Evolutionary conservation across 1,284 basidiomycete genomes (phyloP), one percentile per base, ranked within the genome.

Genomic region (Austroboletus olivaceoglutinosus): DNA sequence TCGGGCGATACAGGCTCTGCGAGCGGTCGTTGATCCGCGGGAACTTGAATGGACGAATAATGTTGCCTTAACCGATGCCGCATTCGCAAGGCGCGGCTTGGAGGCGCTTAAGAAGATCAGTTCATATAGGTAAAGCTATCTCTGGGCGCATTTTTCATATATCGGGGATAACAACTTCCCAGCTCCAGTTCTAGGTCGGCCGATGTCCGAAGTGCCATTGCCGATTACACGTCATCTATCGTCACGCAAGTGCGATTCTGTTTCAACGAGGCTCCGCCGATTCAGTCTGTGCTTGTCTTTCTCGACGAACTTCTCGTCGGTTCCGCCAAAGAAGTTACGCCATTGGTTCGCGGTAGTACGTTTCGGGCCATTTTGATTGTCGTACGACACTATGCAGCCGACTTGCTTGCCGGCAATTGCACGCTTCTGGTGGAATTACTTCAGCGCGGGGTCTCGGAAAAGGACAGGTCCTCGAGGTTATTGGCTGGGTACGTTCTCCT

Each of bases 381-480:
- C 23, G 61, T 85, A n/a, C 71, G 70, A 45, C 81, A 85, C 53
- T 74, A 80, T 52, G 64, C 70, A 1, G 60, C 61, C 3, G 69
- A 71, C 10, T 63, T 72, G 15, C 58, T 79, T 34, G 70, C 75
- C 18, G 63, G 68, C 15, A 23, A 65, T 23, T 56, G 53, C 2
- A 43, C 45, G 5, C 29, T 51, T 22, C 57, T 73, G 1, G 47
- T 68, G 5, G 68, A 75, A 16, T 57, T 80, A 7, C 64, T 82
- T 3, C 69, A 74, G 49, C 69, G 66, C 25, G 81, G 81, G 5
- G 60, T 89, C 55, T 69, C 63, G 16, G 77, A 86, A 57, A 63
- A 62, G 36, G 77, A 86, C 53, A 75, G 88, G 49, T 74, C 73
- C 38, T 79, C 83, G 15, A 76, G 89, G 30, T 64, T 91, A 18